Evolutionary conservation across 2,329 filamentous ascomycete genomes (phyloP).

Genomic region (Neonectria magnoliae): DNA sequence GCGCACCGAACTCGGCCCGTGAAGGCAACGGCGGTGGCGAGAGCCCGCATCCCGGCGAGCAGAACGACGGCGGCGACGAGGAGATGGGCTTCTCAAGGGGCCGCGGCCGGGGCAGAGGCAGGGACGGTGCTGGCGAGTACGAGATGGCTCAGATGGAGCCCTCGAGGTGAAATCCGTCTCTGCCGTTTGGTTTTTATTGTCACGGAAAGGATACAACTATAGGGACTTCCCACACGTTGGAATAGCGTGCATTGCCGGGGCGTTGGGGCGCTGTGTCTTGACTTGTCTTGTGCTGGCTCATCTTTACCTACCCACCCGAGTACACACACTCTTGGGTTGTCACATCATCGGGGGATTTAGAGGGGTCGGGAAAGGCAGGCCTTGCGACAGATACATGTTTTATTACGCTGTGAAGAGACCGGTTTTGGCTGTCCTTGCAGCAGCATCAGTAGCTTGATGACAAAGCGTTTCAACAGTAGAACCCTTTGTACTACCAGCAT

Average conservation of each 20-base stretch:
- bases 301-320: constrained; percentile 5
- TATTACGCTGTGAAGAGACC: neutral
- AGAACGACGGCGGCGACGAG: constrained; percentile 49
- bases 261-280: constrained; percentile 41
- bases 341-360: constrained; percentile 7
- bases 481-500: neutral
- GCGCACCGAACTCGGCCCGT: constrained; percentile 61
- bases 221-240: constrained; percentile 23
- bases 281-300: constrained; percentile 21
- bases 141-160: constrained; percentile 64
- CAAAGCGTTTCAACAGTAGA: neutral
- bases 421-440: neutral
- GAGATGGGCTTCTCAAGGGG: constrained; percentile 63
- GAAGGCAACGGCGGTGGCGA: constrained; percentile 44
- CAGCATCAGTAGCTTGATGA: neutral
- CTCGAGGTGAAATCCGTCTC: constrained; percentile 31
- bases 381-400: constrained; percentile 10
- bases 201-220: constrained; percentile 6
- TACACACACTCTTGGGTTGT: constrained; percentile 8
- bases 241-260: constrained; percentile 49
- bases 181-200: neutral
- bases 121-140: constrained; percentile 68
- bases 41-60: constrained; percentile 14
- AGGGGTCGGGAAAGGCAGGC: neutral
- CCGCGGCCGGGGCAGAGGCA: constrained; percentile 61